These are phyloP conservation scores for Staphylotrichum tortipilum DNA, from an alignment of 495 filamentous ascomycete species.

Conservation along the genomic window DNA sequence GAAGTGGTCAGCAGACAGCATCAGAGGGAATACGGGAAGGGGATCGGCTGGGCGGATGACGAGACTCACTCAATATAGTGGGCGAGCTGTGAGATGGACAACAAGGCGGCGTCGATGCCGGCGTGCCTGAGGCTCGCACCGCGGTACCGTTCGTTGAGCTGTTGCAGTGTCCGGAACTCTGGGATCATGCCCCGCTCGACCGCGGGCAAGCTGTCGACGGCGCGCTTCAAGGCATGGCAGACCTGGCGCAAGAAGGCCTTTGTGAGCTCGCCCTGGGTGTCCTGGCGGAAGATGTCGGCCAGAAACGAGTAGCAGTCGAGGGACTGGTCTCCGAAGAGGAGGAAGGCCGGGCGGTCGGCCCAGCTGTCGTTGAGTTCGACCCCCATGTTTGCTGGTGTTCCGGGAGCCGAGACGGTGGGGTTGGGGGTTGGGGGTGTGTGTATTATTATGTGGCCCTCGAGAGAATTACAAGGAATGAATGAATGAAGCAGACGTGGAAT, in stretches of 20 bases:
- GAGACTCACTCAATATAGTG: conserved; percentile 68
- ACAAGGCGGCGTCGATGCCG: conserved; percentile 57
- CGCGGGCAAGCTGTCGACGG: conserved; percentile 52
- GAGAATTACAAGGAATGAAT: too few species aligned
- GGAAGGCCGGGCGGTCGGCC: conserved; percentile 36
- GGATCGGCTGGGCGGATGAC: too few species aligned
- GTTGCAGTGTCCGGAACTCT: conserved; percentile 57
- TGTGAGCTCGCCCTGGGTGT: conserved; percentile 56
- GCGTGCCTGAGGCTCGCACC: conserved; percentile 48
- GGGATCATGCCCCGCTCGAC: conserved; percentile 56
- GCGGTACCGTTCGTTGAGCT: conserved; percentile 62
- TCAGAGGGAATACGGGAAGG: not conserved
- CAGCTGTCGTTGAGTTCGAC: not conserved
- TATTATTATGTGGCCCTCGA: not conserved
- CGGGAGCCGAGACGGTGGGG: not conserved
- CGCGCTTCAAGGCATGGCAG: conserved; percentile 53
- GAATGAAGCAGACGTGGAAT: too few species aligned
- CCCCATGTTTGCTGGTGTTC: conserved; percentile 29
- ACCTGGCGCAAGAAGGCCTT: conserved; percentile 57
- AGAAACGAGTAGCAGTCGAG: conserved; percentile 61
- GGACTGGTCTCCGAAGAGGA: conserved; percentile 75
- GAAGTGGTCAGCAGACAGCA: conserved; percentile 14
- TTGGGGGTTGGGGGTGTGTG: too few species aligned
- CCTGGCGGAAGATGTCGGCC: conserved; percentile 48
- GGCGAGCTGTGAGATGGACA: conserved; percentile 62